Evolutionary conservation across 2,329 filamentous ascomycete species (phyloP).

Genomic region (Dichotomopilus funicola): DNA sequence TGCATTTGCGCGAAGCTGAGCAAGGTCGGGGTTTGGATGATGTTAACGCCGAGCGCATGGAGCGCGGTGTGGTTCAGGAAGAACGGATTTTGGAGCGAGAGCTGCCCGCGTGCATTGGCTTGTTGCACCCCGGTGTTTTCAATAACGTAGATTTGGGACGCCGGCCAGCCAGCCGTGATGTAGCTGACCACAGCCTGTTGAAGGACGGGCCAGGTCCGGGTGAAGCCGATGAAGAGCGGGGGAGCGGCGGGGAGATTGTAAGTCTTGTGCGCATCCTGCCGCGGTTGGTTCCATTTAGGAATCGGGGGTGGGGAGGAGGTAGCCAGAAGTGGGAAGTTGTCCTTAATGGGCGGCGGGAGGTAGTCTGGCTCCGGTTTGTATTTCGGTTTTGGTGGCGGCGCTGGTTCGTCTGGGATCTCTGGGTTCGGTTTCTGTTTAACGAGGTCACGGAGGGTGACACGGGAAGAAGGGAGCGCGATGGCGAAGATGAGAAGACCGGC

Average conservation of each 20-base stretch:
- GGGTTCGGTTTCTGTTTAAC: background rate
- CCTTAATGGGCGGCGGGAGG: conserved; percentile 29
- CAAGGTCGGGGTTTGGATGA: conserved; percentile 44
- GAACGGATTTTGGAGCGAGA: conserved; percentile 50
- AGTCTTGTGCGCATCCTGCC: conserved; percentile 32
- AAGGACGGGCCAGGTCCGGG: conserved; percentile 48
- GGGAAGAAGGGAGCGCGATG: background rate
- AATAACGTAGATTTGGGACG: conserved; percentile 49
- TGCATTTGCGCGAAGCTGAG: conserved; percentile 48
- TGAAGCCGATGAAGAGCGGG: conserved; percentile 55
- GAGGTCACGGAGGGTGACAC: background rate
- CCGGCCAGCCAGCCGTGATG: conserved; percentile 53
- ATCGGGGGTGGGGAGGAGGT: conserved; percentile 33
- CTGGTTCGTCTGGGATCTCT: background rate
- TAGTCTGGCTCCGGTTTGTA: conserved; percentile 26
- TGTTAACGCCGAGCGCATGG: conserved; percentile 38
- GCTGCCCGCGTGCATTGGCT: conserved; percentile 41
- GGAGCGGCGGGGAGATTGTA: conserved; percentile 36
- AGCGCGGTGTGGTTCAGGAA: conserved; percentile 48
- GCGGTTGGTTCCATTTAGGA: conserved; percentile 39
- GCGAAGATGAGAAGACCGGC: background rate
- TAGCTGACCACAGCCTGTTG: conserved; percentile 51
- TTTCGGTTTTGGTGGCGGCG: conserved; percentile 3
- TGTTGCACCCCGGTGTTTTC: conserved; percentile 54
- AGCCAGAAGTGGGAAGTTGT: conserved; percentile 38